phyloP scores from a whole-genome alignment of 768 basidiomycete genomes.

The Pleurotus djamor region DNA sequence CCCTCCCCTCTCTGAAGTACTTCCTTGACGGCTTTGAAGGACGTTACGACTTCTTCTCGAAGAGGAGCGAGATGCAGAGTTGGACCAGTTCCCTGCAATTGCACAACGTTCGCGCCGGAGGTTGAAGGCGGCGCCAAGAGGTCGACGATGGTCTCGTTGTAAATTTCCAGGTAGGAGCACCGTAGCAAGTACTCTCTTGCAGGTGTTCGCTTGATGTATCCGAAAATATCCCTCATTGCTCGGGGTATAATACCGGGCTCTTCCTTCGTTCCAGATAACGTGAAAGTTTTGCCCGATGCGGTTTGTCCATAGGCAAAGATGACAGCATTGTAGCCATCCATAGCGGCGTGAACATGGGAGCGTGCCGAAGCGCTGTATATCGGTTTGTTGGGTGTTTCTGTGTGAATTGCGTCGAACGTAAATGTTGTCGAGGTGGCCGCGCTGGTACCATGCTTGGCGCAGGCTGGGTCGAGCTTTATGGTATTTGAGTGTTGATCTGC shows the following conservation, averaged over 20 bases:
- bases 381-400: constrained; percentile 76
- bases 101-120: constrained; percentile 51
- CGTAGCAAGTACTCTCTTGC: constrained; percentile 90
- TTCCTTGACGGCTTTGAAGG: constrained; percentile 80
- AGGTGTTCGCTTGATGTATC: constrained; percentile 73
- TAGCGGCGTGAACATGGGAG: constrained; percentile 84
- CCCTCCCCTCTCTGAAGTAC: constrained; percentile 86
- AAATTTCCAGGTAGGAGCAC: constrained; percentile 96
- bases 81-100: constrained; percentile 68
- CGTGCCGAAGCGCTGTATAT: constrained; percentile 75
- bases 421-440: constrained; percentile 36
- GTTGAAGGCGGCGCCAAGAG: constrained; percentile 71
- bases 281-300: constrained; percentile 57
- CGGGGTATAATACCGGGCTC: constrained; percentile 96
- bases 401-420: constrained; percentile 75
- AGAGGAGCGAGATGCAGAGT: constrained; percentile 72
- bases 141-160: constrained; percentile 90
- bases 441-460: constrained; percentile 42
- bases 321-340: constrained; percentile 97
- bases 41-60: constrained; percentile 92
- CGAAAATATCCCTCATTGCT: constrained; percentile 90
- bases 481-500: constrained; percentile 28
- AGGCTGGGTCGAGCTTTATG: constrained; percentile 61
- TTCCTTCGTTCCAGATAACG: constrained; percentile 69
- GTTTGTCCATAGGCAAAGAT: constrained; percentile 96